Base-by-base conservation (phyloP, 2,329 filamentous ascomycete species). In the Phaeosphaeria sp. region DNA sequence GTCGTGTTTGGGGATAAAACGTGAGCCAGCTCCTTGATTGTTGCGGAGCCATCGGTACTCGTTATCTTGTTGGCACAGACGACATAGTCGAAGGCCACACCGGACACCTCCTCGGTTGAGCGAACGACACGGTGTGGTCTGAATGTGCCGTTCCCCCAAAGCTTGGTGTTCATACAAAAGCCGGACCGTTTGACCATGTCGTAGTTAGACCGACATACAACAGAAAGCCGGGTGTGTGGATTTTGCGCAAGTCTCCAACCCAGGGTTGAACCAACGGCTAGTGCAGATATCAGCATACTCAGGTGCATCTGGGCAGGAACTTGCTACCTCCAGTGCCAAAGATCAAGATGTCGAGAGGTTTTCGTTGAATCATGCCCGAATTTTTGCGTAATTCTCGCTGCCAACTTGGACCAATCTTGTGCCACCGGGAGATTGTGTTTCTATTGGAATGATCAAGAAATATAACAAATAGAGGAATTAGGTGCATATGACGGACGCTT, bases 181-280 rank as follows among this genome's bases (percentile, higher is more conserved):
- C 55, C 55, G 15, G 46, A 50, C 7, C 33, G 25, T 21, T 50
- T 53, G 20, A 50, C 47, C 15, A 40, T 40, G 17, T 57, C 55
- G 25, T 57, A 57, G 27, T 57, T 57, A 6, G 55, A 57, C 1
- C 55, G 55, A 47, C 55, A 57, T 17, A 53, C 55, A 22, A 53
- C 55, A 9, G 55, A 57, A 9, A 57, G 39, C 21, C 55, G 53
- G 18, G 25, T 27, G 15, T 30, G 13, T 20, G 27, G 30, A 20
- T 51, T 53, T n/a, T 57, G 55, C 18, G 55, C 55, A 15, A 57
- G 22, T 17, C 50, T 39, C 55, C 55, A 57, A 9, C 55, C 55
- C 0, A 57, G 2, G 17, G 55, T 57, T 7, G 55, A 53, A 9
- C 55, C 55, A 24, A 57, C 55, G 24, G 55, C 55, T 57, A 39